Conservation (phyloP, 352 stramenopile genomes). For the Phytophthora europaea region DNA sequence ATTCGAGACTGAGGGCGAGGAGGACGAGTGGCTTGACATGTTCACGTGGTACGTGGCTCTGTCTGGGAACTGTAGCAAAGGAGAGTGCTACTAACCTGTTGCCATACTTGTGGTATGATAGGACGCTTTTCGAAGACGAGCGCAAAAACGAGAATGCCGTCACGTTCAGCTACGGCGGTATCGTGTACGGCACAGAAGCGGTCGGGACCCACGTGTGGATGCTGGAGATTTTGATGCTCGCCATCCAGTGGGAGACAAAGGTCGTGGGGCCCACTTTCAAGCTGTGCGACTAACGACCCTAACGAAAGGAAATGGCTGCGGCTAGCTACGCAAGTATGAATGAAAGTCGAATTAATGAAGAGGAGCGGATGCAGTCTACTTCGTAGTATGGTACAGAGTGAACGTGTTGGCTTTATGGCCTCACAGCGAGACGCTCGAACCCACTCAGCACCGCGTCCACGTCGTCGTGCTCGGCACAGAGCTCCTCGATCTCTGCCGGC, state of each 20-base stretch:
- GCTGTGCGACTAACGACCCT: slow-evolving; percentile 22
- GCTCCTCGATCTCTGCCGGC: slow-evolving; percentile 62
- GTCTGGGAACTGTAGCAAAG: background rate
- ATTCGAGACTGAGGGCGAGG: slow-evolving; percentile 1
- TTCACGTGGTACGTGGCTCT: slow-evolving; percentile 56
- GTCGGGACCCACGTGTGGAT: slow-evolving; percentile 66
- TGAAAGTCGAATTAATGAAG: background rate
- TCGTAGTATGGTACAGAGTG: slow-evolving; percentile 30
- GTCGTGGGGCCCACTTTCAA: slow-evolving; percentile 56
- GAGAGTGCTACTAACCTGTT: background rate
- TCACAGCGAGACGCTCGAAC: slow-evolving; percentile 25
- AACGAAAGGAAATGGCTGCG: background rate
- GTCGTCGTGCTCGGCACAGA: slow-evolving; percentile 62
- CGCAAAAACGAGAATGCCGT: slow-evolving; percentile 39
- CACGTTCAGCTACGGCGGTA: slow-evolving; percentile 62
- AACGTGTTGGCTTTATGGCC: slow-evolving; percentile 1
- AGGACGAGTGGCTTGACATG: slow-evolving; percentile 66
- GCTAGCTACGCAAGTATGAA: background rate
- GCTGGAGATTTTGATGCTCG: slow-evolving; percentile 72
- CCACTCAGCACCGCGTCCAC: slow-evolving; percentile 51
- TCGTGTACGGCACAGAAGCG: slow-evolving; percentile 48
- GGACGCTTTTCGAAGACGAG: slow-evolving; percentile 59
- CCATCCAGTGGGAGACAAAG: slow-evolving; percentile 65
- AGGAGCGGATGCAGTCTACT: slow-evolving; percentile 16
- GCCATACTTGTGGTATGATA: slow-evolving; percentile 9